Evolutionary conservation across 257 asterid genomes (phyloP).

Genomic region (Ilex asprella): DNA sequence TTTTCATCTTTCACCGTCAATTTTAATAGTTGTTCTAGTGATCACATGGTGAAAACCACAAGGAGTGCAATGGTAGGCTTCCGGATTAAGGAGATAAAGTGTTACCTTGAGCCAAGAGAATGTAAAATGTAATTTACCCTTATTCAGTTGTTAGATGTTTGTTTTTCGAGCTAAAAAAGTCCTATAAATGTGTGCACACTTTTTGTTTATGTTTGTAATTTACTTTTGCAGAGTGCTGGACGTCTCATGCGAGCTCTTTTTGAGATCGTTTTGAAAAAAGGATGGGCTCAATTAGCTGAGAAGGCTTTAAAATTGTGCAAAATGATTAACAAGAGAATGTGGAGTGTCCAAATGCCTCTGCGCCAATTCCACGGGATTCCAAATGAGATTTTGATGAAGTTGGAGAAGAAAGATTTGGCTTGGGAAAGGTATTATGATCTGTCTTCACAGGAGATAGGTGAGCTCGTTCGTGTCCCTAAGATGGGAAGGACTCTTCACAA

Average conservation of each 20-base stretch:
- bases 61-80: no score
- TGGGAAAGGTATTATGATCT: conserved; percentile 63
- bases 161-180: no score
- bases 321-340: conserved; percentile 55
- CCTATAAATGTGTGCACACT: no score
- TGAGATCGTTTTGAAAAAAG: conserved; percentile 54
- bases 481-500: conserved; percentile 54
- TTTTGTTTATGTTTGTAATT: neutral
- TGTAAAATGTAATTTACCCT: no score
- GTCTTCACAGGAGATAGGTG: conserved; percentile 56
- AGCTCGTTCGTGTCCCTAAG: conserved; percentile 43
- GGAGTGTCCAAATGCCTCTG: conserved; percentile 65
- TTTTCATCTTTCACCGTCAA: no score
- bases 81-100: no score
- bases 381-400: conserved; percentile 45
- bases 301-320: conserved; percentile 55
- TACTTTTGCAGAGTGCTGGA: conserved; percentile 48
- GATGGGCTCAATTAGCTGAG: conserved; percentile 61
- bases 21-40: no score
- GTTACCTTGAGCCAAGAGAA: no score
- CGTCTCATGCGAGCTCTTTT: conserved; percentile 58
- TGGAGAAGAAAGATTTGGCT: conserved; percentile 60
- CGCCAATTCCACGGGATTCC: conserved; percentile 56
- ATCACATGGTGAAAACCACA: no score
- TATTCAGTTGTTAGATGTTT: no score